Percentiles rank a stretch among this genome's conserved stretches.
Conservation (phyloP, 208 protist genomes). For the Novymonas esmeraldas region DNA sequence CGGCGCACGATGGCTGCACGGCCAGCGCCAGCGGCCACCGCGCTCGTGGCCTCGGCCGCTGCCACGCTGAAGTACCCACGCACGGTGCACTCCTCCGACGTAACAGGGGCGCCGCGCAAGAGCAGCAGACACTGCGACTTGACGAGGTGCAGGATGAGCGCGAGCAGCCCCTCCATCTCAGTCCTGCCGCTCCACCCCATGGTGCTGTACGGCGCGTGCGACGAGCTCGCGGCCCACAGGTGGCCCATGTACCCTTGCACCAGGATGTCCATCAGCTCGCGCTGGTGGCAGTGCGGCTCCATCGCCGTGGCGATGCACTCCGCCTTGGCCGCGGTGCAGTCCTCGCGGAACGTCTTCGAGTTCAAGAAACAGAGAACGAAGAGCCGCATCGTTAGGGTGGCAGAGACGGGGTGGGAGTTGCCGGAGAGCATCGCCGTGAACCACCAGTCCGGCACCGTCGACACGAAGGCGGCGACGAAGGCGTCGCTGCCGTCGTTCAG, state of each 20-base stretch:
- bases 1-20: conserved; percentile 2
- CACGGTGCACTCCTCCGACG: conserved; percentile 27
- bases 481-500: conserved; percentile 13
- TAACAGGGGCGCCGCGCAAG: conserved; percentile 19
- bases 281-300: conserved; percentile 52
- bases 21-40: not conserved
- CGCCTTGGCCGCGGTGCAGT: conserved; percentile 15
- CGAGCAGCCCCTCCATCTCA: conserved; percentile 35
- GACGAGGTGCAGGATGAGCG: conserved; percentile 33
- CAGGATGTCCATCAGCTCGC: conserved; percentile 50
- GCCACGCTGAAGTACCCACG: conserved; percentile 33
- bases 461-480: conserved; percentile 31
- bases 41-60: conserved; percentile 5
- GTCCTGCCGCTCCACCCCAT: conserved; percentile 27
- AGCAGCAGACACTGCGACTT: conserved; percentile 36
- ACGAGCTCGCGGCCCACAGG: conserved; percentile 27
- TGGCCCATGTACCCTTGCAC: conserved; percentile 50
- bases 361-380: conserved; percentile 59
- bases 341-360: conserved; percentile 40
- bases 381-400: conserved; percentile 48
- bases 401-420: conserved; percentile 55
- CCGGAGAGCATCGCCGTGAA: conserved; percentile 45
- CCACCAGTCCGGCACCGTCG: conserved; percentile 56
- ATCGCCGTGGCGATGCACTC: conserved; percentile 41
- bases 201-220: conserved; percentile 21